Evolutionary conservation across 805 yeast genomes (phyloP).

Genomic region (Dipodascus albidus): DNA sequence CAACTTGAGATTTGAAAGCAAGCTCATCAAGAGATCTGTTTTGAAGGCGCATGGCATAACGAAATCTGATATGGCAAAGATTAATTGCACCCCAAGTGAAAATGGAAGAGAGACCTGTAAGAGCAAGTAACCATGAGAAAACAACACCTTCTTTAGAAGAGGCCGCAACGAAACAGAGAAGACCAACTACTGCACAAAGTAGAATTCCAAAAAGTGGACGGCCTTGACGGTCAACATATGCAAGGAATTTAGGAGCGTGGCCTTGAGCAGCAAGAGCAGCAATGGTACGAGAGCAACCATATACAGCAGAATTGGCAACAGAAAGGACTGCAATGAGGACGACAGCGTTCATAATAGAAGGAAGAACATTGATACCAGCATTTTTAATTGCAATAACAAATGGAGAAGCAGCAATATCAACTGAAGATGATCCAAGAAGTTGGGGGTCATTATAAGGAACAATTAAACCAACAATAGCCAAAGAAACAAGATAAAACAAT

Average conservation of each 20-base stretch:
- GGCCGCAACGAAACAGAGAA: conserved; percentile 52
- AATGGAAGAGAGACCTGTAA: conserved; percentile 59
- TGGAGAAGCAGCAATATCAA: conserved; percentile 59
- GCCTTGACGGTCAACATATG: conserved; percentile 66
- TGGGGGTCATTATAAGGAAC: conserved; percentile 53
- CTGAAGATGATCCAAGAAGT: conserved; percentile 38
- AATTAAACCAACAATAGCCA: conserved; percentile 48
- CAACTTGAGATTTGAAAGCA: conserved; percentile 54
- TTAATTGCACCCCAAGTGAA: conserved; percentile 68
- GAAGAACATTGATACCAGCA: conserved; percentile 56
- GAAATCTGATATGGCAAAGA: conserved; percentile 53
- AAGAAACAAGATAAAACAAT: conserved; percentile 53
- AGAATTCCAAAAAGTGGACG: conserved; percentile 63
- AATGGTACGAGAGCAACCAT: conserved; percentile 60
- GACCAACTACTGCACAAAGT: conserved; percentile 36
- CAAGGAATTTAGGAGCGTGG: conserved; percentile 47
- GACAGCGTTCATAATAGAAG: conserved; percentile 60
- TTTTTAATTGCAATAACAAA: conserved; percentile 60
- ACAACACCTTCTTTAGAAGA: conserved; percentile 36
- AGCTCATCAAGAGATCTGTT: conserved; percentile 55
- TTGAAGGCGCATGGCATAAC: conserved; percentile 43
- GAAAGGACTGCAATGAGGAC: conserved; percentile 58
- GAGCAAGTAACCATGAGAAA: conserved; percentile 59
- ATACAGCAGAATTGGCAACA: conserved; percentile 64
- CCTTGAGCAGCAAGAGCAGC: conserved; percentile 58